These are phyloP conservation scores for Breviolum minutum DNA, from an alignment of 73 alveolate species.

Conservation along the genomic window DNA sequence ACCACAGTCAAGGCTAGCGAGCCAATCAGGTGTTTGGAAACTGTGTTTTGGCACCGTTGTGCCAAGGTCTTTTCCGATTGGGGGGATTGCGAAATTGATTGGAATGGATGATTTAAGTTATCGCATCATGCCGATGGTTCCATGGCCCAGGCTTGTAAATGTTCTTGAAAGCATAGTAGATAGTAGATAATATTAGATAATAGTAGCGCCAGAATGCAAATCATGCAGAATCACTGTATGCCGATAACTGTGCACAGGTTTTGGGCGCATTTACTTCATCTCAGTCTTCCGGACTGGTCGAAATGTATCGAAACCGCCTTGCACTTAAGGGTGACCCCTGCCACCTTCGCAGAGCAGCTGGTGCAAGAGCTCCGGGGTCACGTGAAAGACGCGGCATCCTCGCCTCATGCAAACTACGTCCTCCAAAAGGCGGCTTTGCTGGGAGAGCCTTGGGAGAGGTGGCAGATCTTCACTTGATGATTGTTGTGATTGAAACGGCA, in stretches of 20 bases:
- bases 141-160: too few relatives aligned
- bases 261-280: not conserved
- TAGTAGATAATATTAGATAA: too few relatives aligned
- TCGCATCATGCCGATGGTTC: too few relatives aligned
- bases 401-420: conserved; percentile 86
- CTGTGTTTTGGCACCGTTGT: too few relatives aligned
- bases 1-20: not conserved
- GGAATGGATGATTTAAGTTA: too few relatives aligned
- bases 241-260: too few relatives aligned
- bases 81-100: too few relatives aligned
- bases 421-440: conserved; percentile 35
- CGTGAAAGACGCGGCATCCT: conserved; percentile 57
- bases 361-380: conserved; percentile 50
- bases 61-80: too few relatives aligned
- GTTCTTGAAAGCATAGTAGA: too few relatives aligned
- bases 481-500: not conserved
- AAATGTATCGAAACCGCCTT: not conserved
- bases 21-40: not conserved
- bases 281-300: not conserved
- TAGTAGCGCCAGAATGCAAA: too few relatives aligned
- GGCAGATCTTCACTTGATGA: not conserved
- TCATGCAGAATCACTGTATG: too few relatives aligned
- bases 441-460: not conserved
- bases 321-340: conserved; percentile 2
- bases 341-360: conserved; percentile 35